A percentile compares a stretch with the other conserved stretches of the same genome.
These are phyloP conservation scores for Chaetomium sp. DNA, from an alignment of 2,329 filamentous ascomycete genomes.

Conservation along the genomic window DNA sequence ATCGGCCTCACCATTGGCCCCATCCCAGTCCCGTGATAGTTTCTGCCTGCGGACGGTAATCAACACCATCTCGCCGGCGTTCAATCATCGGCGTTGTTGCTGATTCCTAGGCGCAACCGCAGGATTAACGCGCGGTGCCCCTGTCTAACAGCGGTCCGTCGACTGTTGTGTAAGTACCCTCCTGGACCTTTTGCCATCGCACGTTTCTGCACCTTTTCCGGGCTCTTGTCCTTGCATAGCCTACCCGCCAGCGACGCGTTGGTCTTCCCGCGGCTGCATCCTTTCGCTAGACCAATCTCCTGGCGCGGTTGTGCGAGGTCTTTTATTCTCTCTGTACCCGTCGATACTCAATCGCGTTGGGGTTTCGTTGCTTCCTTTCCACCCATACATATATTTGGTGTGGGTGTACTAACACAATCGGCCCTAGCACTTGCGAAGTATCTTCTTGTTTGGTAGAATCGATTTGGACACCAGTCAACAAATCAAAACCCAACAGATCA, in stretches of 20 bases:
- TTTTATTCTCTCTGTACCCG: slow-evolving; percentile 17
- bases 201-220: slow-evolving; percentile 19
- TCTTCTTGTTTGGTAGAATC: neutral
- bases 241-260: slow-evolving; percentile 28
- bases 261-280: slow-evolving; percentile 31
- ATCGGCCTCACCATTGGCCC: slow-evolving; percentile 52
- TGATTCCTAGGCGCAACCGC: slow-evolving; percentile 20
- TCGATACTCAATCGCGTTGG: slow-evolving; percentile 8
- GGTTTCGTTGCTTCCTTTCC: slow-evolving; percentile 10
- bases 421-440: neutral
- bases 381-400: neutral
- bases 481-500: neutral
- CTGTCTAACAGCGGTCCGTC: slow-evolving; percentile 17
- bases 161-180: slow-evolving; percentile 31
- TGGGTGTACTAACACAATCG: slow-evolving; percentile 18
- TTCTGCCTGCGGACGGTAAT: slow-evolving; percentile 48
- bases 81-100: slow-evolving; percentile 39
- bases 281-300: slow-evolving; percentile 24
- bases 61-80: slow-evolving; percentile 37
- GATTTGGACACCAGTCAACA: neutral
- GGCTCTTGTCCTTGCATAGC: slow-evolving; percentile 25
- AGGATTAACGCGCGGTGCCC: slow-evolving; percentile 20
- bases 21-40: slow-evolving; percentile 56
- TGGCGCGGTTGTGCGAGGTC: neutral
- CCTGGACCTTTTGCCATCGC: slow-evolving; percentile 15